Conservation (phyloP, 371 early-diverging fungal species). For the Syncephalis plumigaleata region DNA sequence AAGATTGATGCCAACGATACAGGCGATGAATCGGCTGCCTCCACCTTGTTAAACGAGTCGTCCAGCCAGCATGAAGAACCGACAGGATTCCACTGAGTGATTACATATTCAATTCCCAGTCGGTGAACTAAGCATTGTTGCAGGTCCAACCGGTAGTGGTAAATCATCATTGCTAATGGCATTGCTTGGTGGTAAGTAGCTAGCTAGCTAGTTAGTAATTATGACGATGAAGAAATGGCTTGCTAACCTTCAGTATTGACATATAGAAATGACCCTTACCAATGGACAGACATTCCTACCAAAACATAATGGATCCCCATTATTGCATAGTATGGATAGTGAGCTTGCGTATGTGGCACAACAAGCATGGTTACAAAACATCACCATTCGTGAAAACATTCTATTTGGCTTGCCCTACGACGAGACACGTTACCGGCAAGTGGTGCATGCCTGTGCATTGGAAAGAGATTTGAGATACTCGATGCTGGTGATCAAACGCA, state of each 20-base stretch:
- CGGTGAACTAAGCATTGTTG: slow-evolving; percentile 33
- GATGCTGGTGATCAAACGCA: slow-evolving; percentile 80
- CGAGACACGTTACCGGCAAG: slow-evolving; percentile 37
- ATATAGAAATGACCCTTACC: too few relatives aligned
- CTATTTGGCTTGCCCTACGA: slow-evolving; percentile 60
- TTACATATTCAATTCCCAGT: slow-evolving; percentile 30
- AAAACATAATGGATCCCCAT: slow-evolving; percentile 13
- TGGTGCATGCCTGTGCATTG: slow-evolving; percentile 41
- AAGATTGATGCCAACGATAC: slow-evolving; percentile 7
- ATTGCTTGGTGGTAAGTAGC: slow-evolving; percentile 41
- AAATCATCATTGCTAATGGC: slow-evolving; percentile 48
- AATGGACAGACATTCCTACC: slow-evolving; percentile 24
- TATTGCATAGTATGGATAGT: slow-evolving; percentile 19
- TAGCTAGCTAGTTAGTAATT: slow-evolving; percentile 6
- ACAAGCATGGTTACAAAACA: slow-evolving; percentile 75
- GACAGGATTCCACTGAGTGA: too few relatives aligned
- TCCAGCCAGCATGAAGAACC: too few relatives aligned
- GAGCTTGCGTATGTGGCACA: slow-evolving; percentile 65
- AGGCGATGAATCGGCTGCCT: not conserved
- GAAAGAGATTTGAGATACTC: slow-evolving; percentile 59
- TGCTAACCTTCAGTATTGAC: too few relatives aligned
- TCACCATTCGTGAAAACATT: slow-evolving; percentile 68
- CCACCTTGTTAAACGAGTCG: slow-evolving; percentile 11
- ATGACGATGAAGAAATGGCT: slow-evolving; percentile 26
- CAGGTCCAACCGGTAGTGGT: slow-evolving; percentile 40